Conservation (phyloP, 768 basidiomycete genomes). For the Leccinellum albellum region DNA sequence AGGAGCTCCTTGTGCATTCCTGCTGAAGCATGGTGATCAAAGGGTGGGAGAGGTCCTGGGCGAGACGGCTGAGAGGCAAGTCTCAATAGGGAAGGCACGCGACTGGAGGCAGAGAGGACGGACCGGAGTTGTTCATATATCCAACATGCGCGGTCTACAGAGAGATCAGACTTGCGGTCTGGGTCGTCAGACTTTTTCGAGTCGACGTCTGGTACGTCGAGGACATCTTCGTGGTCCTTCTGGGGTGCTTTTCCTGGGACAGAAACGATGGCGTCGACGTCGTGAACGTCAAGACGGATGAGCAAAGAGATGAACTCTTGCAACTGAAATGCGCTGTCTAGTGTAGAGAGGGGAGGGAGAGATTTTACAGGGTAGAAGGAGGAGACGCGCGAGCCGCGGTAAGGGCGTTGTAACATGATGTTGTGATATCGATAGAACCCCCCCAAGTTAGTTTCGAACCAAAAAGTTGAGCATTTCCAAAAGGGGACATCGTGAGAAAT, state of each 20-base stretch:
- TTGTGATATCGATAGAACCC: no score
- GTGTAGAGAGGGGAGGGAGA: slow-evolving; percentile 62
- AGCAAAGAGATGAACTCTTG: slow-evolving; percentile 92
- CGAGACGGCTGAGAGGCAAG: slow-evolving; percentile 58
- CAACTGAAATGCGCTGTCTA: slow-evolving; percentile 91
- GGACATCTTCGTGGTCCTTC: slow-evolving; percentile 25
- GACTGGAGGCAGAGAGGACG: slow-evolving; percentile 6
- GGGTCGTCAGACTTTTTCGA: slow-evolving; percentile 27
- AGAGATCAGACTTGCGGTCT: slow-evolving; percentile 42
- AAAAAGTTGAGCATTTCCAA: no score
- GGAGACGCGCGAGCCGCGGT: slow-evolving; percentile 73
- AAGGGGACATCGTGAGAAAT: no score
- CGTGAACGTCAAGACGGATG: slow-evolving; percentile 82
- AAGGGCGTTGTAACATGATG: slow-evolving; percentile 47
- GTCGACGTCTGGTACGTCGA: slow-evolving; percentile 30
- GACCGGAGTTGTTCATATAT: slow-evolving; percentile 67
- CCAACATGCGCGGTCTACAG: slow-evolving; percentile 83
- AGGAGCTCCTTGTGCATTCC: slow-evolving; percentile 80
- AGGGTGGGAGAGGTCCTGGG: slow-evolving; percentile 83
- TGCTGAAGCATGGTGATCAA: slow-evolving; percentile 81
- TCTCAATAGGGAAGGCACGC: neutral
- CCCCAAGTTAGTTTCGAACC: no score
- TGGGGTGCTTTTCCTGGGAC: slow-evolving; percentile 53
- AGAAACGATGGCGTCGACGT: slow-evolving; percentile 77
- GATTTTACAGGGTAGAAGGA: slow-evolving; percentile 76